phyloP scores from a whole-genome alignment of 345 rosid species.

The Atalantia buxifolia region DNA sequence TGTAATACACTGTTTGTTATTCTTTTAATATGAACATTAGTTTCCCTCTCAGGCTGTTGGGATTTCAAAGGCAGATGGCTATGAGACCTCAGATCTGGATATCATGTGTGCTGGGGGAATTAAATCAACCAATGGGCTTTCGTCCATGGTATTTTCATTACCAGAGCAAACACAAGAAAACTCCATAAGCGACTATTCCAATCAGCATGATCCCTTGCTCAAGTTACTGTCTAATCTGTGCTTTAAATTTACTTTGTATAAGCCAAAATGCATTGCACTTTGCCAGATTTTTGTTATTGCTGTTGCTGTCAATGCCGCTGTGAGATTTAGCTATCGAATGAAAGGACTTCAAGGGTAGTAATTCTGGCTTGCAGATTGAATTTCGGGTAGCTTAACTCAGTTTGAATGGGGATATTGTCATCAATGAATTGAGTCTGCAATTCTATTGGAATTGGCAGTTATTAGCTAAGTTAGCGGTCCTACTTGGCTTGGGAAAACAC shows the following conservation, averaged over 20 bases:
- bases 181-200: constrained; percentile 15
- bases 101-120: constrained; percentile 77
- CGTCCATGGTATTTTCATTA: constrained; percentile 71
- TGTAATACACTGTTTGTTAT: not conserved
- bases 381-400: not conserved
- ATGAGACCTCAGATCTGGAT: constrained; percentile 78
- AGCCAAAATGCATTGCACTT: not conserved
- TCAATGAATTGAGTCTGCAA: not conserved
- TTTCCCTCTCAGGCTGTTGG: constrained; percentile 61
- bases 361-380: not conserved
- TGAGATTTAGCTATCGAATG: not conserved
- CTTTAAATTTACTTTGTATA: not conserved
- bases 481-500: not conserved
- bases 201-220: constrained; percentile 40
- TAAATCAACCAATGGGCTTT: constrained; percentile 59
- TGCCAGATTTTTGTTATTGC: not conserved
- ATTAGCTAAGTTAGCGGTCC: not conserved
- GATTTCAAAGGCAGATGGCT: constrained; percentile 62
- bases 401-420: not conserved
- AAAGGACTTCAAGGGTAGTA: not conserved
- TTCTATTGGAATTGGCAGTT: not conserved
- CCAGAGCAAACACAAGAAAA: constrained; percentile 35
- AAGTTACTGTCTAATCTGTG: constrained; percentile 40
- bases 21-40: not conserved
- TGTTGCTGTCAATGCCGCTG: not conserved